Evolutionary conservation across 345 rosid species (phyloP), one percentile per base, ranked within the genome.

Genomic region (Dipteronia dyeriana): DNA sequence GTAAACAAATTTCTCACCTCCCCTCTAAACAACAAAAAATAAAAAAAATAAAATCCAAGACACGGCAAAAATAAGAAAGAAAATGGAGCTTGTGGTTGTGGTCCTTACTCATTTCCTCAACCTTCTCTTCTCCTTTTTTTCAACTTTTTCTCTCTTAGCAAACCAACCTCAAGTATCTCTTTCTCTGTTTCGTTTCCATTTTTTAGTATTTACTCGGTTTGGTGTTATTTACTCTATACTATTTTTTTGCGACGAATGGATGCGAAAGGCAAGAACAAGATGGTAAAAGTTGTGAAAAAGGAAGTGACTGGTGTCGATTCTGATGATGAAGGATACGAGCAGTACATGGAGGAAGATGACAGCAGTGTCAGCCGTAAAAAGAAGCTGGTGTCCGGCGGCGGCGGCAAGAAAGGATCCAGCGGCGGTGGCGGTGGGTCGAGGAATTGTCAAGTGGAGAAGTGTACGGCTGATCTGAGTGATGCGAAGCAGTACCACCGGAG

Each of bases 361-460:
- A 9, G 20, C 60, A 43, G 54, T 19, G 68, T 66, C 49, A 34
- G 51, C 74, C 84, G 76, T 80, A 89, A 86, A 76, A 88, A 81
- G 82, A 88, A 75, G 66, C 70, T 23, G 43, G n/a, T 59, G n/a
- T 38, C 5, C 10, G 38, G 22, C 7, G 47, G 23, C 56, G 69
- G 20, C 34, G 84, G 45, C 56, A 70, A 75, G 71, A 83, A 62
- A 76, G 80, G 72, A 0, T 67, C 76, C 1, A 74, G 73, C 25
- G 56, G 76, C 4, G 74, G 67, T 2, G 73, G 85, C 56, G 85
- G 83, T 53, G 81, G 59, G 45, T 29, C 26, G 74, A 85, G 82
- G 80, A 82, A 84, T 72, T 94, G 97, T 60, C 97, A 90, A 78
- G 92, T 79, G 26, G 95, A 94, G 71, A 87, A 85, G 60, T 92